Evolutionary conservation across 202 grass and related monocot genomes (phyloP), one percentile per base, ranked within the genome.

Genomic region (Alloteropsis angusta): DNA sequence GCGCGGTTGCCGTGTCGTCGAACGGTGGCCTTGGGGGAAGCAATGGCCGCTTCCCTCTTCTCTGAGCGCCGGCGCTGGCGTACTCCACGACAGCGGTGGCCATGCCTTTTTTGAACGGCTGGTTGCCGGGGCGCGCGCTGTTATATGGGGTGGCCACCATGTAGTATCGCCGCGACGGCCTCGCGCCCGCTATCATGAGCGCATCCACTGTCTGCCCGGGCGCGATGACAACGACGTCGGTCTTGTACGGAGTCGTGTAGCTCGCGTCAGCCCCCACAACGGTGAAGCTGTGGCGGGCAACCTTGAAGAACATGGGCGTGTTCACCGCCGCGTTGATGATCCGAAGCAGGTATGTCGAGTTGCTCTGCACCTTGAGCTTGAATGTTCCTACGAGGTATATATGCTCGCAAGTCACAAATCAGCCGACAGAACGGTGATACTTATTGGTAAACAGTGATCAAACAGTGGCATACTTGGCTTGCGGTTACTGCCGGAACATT

Each of bases 281-380:
- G 12, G 84, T 89, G 84, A 93, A 87, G 5, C 0, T 65, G 77
- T 93, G 87, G n/a, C 42, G 49, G 5, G 87, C 87, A 5, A 85
- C 49, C 70, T 82, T 93, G 84, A 82, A 87, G 87, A 89, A 93
- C 47, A 84, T 44, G 30, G 85, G 81, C 9, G 65, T 89, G 61
- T 93, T 87, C 60, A 93, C 53, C 3, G 73, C 87, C 1, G 90
- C 77, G 60, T 89, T 93, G 55, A 93, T 89, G 80, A 93, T 82
- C 32, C 90, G 76, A 0, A 93, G 80, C 39, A 87, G 44, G 61
- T 89, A 87, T 0, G 84, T 87, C 10, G 77, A 57, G 4, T 79
- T 85, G 0, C 8, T 17, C 46, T 75, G 81, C 43, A 93, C 90
- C 56, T 85, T 16, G 35, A 89, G 28, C 77, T 71, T 87, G 73